Evolutionary conservation across 2,329 filamentous ascomycete species (phyloP).

Genomic region (Xylaria sp.): DNA sequence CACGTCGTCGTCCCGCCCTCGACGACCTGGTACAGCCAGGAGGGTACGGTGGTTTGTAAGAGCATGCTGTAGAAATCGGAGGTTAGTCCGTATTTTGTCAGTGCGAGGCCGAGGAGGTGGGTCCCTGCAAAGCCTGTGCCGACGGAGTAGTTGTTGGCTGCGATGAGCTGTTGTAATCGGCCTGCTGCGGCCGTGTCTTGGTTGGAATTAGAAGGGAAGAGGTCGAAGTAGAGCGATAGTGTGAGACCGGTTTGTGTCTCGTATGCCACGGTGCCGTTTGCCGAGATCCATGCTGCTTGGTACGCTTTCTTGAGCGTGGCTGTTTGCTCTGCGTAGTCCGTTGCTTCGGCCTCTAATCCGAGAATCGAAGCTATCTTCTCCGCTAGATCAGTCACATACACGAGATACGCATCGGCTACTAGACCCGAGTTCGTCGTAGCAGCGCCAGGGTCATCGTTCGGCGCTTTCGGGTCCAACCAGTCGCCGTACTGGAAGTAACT

Average conservation of each 20-base stretch:
- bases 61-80: constrained; percentile 55
- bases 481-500: constrained; percentile 49
- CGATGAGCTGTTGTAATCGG: constrained; percentile 42
- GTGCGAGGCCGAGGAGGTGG: constrained; percentile 44
- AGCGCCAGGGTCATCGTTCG: constrained; percentile 46
- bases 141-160: constrained; percentile 44
- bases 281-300: constrained; percentile 41
- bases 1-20: constrained; percentile 55
- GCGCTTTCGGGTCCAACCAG: constrained; percentile 56
- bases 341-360: constrained; percentile 36
- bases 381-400: constrained; percentile 49
- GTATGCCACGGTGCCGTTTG: constrained; percentile 41
- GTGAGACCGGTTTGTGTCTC: constrained; percentile 49
- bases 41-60: constrained; percentile 50
- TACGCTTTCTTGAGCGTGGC: constrained; percentile 37
- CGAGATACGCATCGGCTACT: constrained; percentile 55
- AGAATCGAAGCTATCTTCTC: constrained; percentile 44
- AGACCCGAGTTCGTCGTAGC: constrained; percentile 49
- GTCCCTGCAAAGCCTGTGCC: constrained; percentile 54
- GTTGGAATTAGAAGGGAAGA: constrained; percentile 35
- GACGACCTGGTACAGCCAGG: constrained; percentile 55
- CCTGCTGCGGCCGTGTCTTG: constrained; percentile 34
- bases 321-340: constrained; percentile 32
- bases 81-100: constrained; percentile 38
- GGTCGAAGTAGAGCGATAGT: constrained; percentile 46